A percentile compares a stretch with the other conserved stretches of the same genome.
Conservation (phyloP, 2,329 filamentous ascomycete species). For the Phyllachora maydis region DNA sequence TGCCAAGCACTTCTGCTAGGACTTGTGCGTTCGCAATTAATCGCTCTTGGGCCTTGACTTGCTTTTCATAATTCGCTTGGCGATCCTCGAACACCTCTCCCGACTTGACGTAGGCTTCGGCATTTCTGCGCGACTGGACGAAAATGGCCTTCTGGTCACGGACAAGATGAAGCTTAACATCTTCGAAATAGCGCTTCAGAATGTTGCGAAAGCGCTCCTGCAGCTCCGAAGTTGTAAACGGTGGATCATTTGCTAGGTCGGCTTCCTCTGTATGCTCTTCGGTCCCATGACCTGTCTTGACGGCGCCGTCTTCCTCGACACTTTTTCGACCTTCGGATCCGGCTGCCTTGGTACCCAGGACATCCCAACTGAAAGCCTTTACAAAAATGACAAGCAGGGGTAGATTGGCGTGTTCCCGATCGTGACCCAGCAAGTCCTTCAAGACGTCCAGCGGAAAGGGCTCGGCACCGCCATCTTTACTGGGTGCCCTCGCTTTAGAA, state of each 20-base stretch:
- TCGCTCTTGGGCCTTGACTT: constrained; percentile 79
- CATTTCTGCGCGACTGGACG: constrained; percentile 79
- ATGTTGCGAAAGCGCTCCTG: constrained; percentile 77
- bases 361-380: constrained; percentile 91
- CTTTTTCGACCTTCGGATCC: constrained; percentile 64
- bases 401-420: constrained; percentile 79
- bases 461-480: constrained; percentile 51
- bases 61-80: constrained; percentile 87
- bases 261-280: no score
- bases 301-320: constrained; percentile 60
- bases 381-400: constrained; percentile 88
- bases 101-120: constrained; percentile 94
- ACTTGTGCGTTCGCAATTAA: constrained; percentile 78
- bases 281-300: constrained; percentile 19
- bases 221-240: constrained; percentile 55
- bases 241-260: no score
- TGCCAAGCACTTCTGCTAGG: constrained; percentile 69
- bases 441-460: constrained; percentile 95
- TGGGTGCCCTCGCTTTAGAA: constrained; percentile 33
- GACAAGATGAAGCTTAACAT: constrained; percentile 71
- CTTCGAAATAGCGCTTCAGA: constrained; percentile 73
- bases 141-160: constrained; percentile 84
- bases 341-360: constrained; percentile 57
- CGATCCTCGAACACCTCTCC: constrained; percentile 96
- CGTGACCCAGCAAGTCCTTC: constrained; percentile 86